These are phyloP conservation scores for Salix dunnii DNA, from an alignment of 345 rosid species.

Conservation along the genomic window DNA sequence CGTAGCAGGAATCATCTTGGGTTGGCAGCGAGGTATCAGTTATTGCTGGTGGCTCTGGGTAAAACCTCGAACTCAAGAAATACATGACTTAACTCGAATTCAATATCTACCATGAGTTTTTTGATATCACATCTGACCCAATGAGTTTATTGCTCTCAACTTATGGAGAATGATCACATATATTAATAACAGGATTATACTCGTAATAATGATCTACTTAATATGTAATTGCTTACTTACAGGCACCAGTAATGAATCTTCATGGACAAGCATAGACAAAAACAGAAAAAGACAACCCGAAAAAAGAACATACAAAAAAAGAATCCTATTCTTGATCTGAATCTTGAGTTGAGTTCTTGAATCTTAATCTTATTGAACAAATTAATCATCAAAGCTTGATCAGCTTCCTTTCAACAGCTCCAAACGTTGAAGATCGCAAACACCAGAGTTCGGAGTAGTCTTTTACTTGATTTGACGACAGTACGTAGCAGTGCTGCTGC, in stretches of 20 bases:
- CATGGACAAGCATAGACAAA: not conserved
- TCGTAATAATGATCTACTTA: not conserved
- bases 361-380: not conserved
- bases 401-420: not conserved
- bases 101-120: no score
- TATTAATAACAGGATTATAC: no score
- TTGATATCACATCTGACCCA: no score
- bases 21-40: not conserved
- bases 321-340: constrained; percentile 1
- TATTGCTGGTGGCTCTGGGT: not conserved
- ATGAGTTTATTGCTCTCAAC: no score
- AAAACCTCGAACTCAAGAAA: no score
- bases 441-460: no score
- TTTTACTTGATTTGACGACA: no score
- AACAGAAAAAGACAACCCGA: no score
- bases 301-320: not conserved
- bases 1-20: not conserved
- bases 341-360: not conserved
- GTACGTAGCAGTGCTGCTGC: no score
- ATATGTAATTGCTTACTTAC: not conserved
- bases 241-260: not conserved
- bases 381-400: not conserved
- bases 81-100: no score
- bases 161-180: no score
- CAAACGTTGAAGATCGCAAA: not conserved